Conservation (phyloP, 2,329 filamentous ascomycete species). For the Tolypocladium sp. region DNA sequence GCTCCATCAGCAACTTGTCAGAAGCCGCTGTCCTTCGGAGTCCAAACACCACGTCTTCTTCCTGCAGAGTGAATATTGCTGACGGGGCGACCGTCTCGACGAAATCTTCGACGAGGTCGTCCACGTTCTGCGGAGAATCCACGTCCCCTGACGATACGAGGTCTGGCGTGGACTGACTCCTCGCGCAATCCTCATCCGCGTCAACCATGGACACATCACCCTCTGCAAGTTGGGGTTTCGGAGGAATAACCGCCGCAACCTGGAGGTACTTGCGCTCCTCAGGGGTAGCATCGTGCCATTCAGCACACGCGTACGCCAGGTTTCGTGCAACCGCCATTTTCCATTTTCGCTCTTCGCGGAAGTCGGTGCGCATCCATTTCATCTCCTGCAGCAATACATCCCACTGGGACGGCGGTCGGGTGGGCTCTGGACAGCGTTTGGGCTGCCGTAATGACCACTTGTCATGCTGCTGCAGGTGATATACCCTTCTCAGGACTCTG, state of each 20-base stretch:
- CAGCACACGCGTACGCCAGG: constrained; percentile 72
- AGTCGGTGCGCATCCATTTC: constrained; percentile 98
- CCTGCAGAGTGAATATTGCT: constrained; percentile 73
- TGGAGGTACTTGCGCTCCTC: constrained; percentile 61
- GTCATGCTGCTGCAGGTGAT: constrained; percentile 81
- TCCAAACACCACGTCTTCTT: constrained; percentile 73
- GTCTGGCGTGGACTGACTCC: constrained; percentile 54
- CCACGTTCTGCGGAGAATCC: constrained; percentile 41
- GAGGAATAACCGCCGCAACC: constrained; percentile 47
- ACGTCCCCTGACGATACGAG: constrained; percentile 55
- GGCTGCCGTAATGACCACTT: constrained; percentile 90
- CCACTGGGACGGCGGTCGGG: constrained; percentile 68
- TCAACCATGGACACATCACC: constrained; percentile 26
- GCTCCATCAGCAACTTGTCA: constrained; percentile 68
- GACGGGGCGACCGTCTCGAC: constrained; percentile 56
- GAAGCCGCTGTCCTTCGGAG: constrained; percentile 65
- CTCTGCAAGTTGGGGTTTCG: constrained; percentile 19
- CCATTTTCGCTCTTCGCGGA: constrained; percentile 89
- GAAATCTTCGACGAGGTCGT: constrained; percentile 28
- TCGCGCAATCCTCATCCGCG: constrained; percentile 18
- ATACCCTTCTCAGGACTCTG: constrained; percentile 76
- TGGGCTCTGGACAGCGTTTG: constrained; percentile 74
- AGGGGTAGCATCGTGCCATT: constrained; percentile 61
- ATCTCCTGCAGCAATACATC: constrained; percentile 84
- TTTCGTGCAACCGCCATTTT: constrained; percentile 74